Evolutionary conservation across 768 basidiomycete species (phyloP).

Genomic region (Mycena maculata): DNA sequence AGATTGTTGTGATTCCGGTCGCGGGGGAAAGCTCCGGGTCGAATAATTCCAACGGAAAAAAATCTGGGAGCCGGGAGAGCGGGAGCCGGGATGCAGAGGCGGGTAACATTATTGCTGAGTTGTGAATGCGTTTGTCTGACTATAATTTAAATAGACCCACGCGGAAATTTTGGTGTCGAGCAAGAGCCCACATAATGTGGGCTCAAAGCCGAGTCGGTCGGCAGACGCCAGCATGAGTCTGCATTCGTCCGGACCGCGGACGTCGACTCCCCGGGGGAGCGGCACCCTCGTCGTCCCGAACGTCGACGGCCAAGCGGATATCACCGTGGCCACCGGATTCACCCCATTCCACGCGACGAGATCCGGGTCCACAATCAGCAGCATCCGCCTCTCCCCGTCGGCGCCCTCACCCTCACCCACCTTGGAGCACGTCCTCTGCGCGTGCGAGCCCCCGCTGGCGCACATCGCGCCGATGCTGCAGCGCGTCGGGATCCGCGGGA

Average conservation of each 20-base stretch:
- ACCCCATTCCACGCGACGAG: conserved; percentile 26
- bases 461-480: conserved; percentile 71
- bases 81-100: background rate
- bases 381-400: conserved; percentile 26
- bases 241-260: conserved; percentile 16
- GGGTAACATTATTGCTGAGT: background rate
- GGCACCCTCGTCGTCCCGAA: conserved; percentile 19
- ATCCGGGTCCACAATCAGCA: conserved; percentile 31
- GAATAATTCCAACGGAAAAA: conserved; percentile 4
- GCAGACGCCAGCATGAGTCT: background rate
- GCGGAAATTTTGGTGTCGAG: background rate
- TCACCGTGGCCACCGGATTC: background rate
- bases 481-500: conserved; percentile 66
- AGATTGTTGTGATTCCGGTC: background rate
- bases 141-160: background rate
- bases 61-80: too few species aligned
- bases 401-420: conserved; percentile 45
- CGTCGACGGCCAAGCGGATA: background rate
- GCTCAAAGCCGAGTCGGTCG: too few species aligned
- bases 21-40: background rate
- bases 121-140: background rate
- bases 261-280: conserved; percentile 31
- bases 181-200: background rate
- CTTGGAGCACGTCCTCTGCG: conserved; percentile 65
- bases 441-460: conserved; percentile 73